Conservation (phyloP, 225 moss, liverwort and hornwort species). For the Pseudoscleropodium purum region DNA sequence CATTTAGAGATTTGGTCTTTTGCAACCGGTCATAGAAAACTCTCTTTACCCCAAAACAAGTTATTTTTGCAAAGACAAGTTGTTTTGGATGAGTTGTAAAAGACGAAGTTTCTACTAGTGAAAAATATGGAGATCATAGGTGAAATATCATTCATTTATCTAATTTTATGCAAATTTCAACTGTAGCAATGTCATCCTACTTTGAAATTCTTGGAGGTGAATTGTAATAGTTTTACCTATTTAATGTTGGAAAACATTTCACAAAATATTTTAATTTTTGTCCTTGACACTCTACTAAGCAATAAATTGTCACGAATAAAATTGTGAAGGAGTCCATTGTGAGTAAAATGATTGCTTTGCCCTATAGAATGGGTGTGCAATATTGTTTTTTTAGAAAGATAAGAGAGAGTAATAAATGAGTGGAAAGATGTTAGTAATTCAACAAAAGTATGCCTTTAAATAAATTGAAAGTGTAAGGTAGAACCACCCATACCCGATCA, state of each 20-base stretch:
- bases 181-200: not conserved
- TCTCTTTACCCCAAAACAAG: not conserved
- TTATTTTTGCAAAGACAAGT: not conserved
- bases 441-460: no score
- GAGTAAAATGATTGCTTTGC: no score
- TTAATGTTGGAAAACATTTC: not conserved
- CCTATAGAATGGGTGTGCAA: no score
- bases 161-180: not conserved
- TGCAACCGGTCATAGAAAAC: accelerated
- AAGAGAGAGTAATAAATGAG: no score
- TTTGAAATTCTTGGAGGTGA: not conserved
- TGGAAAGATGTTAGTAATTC: no score
- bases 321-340: not conserved
- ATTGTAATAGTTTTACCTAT: not conserved
- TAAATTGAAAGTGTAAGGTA: no score
- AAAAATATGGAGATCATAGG: not conserved
- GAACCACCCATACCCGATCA: no score
- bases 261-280: not conserved
- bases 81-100: not conserved
- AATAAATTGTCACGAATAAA: not conserved
- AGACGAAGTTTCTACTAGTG: not conserved
- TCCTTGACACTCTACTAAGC: not conserved
- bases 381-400: no score
- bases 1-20: not conserved
- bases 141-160: not conserved